phyloP scores from a whole-genome alignment of 768 basidiomycete genomes.

The Boletus rubescentipes region DNA sequence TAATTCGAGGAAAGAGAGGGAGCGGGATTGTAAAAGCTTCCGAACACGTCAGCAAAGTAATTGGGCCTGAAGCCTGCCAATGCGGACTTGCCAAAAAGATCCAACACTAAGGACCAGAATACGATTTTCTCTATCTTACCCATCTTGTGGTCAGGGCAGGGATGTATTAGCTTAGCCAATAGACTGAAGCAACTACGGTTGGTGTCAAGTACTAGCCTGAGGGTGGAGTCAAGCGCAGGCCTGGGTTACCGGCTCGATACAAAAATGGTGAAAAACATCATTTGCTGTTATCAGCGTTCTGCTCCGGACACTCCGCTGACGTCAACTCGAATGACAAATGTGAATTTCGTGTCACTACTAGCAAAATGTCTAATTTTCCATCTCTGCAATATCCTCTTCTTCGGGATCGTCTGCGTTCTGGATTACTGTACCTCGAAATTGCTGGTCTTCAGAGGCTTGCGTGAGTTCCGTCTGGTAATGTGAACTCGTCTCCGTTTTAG shows the following conservation, averaged over 20 bases:
- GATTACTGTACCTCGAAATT: constrained; percentile 56
- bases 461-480: constrained; percentile 86
- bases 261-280: too few species aligned
- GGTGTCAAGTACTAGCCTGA: too few species aligned
- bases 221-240: too few species aligned
- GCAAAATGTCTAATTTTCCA: constrained; percentile 10
- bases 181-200: neutral
- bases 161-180: neutral
- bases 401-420: constrained; percentile 25
- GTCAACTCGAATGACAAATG: too few species aligned
- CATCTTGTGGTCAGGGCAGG: constrained; percentile 38
- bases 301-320: too few species aligned
- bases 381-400: constrained; percentile 11
- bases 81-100: constrained; percentile 63
- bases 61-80: neutral
- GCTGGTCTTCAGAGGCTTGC: constrained; percentile 76
- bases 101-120: constrained; percentile 87
- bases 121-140: constrained; percentile 75
- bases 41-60: constrained; percentile 13
- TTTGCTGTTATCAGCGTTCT: too few species aligned
- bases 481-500: constrained; percentile 93
- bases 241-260: too few species aligned
- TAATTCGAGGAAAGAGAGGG: constrained; percentile 97
- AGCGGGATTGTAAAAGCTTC: constrained; percentile 91
- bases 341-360: too few species aligned